Evolutionary conservation across 139 green algal genomes (phyloP).

Genomic region (Chlamydomonas schloesseri): DNA sequence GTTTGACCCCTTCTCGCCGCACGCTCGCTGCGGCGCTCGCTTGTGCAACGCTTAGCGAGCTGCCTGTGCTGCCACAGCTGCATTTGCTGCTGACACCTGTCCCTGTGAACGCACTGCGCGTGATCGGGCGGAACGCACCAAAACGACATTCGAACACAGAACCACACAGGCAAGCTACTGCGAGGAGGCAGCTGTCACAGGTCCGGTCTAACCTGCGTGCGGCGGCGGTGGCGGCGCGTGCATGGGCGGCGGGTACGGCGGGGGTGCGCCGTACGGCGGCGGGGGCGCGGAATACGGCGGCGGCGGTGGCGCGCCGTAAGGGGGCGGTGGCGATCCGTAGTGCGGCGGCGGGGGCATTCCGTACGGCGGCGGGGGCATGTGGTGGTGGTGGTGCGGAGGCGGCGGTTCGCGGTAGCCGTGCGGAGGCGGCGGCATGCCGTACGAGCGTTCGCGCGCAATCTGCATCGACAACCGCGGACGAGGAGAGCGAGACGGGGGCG

Average conservation of each 20-base stretch:
- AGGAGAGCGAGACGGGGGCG: not conserved
- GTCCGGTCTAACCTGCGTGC: slow-evolving; percentile 18
- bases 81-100: too few relatives aligned
- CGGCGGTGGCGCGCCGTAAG: not conserved
- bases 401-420: slow-evolving; percentile 37
- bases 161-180: too few relatives aligned
- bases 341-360: slow-evolving; percentile 35
- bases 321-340: slow-evolving; percentile 22
- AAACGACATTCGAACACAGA: too few relatives aligned
- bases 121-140: too few relatives aligned
- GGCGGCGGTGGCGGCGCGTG: slow-evolving; percentile 21
- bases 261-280: slow-evolving; percentile 11
- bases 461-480: not conserved
- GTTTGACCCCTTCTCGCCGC: too few relatives aligned
- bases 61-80: too few relatives aligned
- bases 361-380: slow-evolving; percentile 29
- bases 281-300: slow-evolving; percentile 29
- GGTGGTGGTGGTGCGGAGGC: slow-evolving; percentile 34
- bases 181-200: too few relatives aligned
- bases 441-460: slow-evolving; percentile 26
- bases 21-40: too few relatives aligned
- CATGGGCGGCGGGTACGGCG: slow-evolving; percentile 28
- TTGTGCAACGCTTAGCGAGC: too few relatives aligned
- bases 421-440: slow-evolving; percentile 21
- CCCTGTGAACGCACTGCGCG: too few relatives aligned